phyloP scores from a whole-genome alignment of 179 eudicot genomes.

The Spinacia oleracea region DNA sequence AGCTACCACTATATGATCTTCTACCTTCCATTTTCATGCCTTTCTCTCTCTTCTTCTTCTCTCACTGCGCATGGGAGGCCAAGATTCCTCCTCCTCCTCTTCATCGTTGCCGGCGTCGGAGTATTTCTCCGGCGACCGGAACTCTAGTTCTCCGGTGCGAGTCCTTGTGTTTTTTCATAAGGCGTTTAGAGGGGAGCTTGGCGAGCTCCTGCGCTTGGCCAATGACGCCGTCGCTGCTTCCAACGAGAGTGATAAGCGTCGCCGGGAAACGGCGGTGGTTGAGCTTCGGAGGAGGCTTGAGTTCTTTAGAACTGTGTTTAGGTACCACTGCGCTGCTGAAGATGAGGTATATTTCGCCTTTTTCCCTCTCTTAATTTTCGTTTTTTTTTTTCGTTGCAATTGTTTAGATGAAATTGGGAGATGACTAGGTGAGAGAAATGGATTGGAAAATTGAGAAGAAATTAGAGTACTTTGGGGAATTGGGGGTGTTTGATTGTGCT shows the following conservation, averaged over 20 bases:
- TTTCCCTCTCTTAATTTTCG: background rate
- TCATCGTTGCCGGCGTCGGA: constrained; percentile 18
- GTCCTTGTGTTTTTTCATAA: constrained; percentile 58
- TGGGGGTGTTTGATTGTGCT: background rate
- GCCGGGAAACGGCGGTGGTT: constrained; percentile 31
- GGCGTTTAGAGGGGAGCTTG: constrained; percentile 60
- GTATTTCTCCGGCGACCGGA: constrained; percentile 22
- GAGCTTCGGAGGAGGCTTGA: constrained; percentile 56
- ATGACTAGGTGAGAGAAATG: no score
- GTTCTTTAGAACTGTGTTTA: constrained; percentile 65
- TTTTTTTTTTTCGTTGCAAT: background rate
- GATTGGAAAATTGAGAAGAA: background rate
- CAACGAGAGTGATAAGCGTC: constrained; percentile 23
- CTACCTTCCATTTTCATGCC: constrained; percentile 32
- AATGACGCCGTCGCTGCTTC: constrained; percentile 30
- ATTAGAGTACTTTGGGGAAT: background rate
- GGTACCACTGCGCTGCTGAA: constrained; percentile 77
- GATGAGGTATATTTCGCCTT: constrained; percentile 58
- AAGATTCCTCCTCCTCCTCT: constrained; percentile 6
- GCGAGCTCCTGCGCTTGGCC: constrained; percentile 42
- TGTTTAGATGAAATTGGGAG: background rate
- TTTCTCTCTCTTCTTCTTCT: constrained; percentile 33
- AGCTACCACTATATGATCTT: constrained; percentile 22
- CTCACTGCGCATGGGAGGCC: constrained; percentile 38
- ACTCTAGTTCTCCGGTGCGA: constrained; percentile 48